Evolutionary conservation across 2,329 filamentous ascomycete species (phyloP), one percentile per base, ranked within the genome.

Genomic region (Ophiostoma angusticollis): DNA sequence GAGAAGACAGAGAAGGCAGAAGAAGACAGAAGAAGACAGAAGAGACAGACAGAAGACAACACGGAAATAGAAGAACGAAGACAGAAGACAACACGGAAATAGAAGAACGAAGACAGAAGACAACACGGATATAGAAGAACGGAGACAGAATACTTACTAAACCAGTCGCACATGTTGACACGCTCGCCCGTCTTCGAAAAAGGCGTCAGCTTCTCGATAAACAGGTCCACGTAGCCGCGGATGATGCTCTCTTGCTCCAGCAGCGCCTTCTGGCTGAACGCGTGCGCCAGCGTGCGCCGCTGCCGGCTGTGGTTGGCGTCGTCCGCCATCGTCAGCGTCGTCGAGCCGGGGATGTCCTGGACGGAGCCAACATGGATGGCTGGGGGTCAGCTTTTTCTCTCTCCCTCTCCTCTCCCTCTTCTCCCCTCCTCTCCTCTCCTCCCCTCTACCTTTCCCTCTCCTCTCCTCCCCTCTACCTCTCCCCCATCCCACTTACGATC

Each of bases 181-280:
- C 33, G 33, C 25, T 42, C 23, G 31, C 43, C 43, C 11, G 33
- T 22, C 40, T 42, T 17, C 21, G 40, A 21, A 27, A 38, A 42
- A 2, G 34, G 32, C n/a, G 39, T 31, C 31, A 61, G 35, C 36
- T 51, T 44, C 40, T 47, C 37, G 14, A 61, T 50, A 25, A 63
- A 44, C 31, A 60, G 47, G 39, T 62, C 51, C 3, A 63, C 53
- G 42, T 64, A 62, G 8, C 45, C 47, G 16, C 48, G 49, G 39
- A 65, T 61, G 35, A 63, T 52, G 21, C 55, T 57, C 42, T 62
- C 60, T 46, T 65, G 61, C 23, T 54, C 60, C 8, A 58, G 54
- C 58, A 65, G 55, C 38, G 54, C 48, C 41, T 55, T 48, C 22
- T 62, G 54, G 39, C 52, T 54, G 49, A 65, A 65, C 11, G 58